Base-by-base conservation (phyloP, 768 basidiomycete genomes). In the Termitomyces sp. region DNA sequence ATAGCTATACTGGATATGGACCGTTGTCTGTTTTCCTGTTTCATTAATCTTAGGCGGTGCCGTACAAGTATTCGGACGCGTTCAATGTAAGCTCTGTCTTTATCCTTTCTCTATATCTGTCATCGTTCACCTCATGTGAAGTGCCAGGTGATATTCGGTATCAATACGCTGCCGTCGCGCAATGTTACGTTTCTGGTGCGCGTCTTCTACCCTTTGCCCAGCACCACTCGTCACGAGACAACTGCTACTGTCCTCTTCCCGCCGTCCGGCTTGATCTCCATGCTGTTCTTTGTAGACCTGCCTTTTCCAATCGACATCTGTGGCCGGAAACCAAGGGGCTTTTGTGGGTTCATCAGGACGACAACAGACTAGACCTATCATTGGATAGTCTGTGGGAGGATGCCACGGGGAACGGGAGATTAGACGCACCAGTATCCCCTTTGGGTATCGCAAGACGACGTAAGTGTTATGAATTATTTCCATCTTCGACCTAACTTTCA, bases 401-500 rank as follows among this genome's bases (percentile, higher is more conserved):
- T 53, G 36, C 44, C 53, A 40, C 16, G 45, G 54, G 46, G 9
- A 60, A 40, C 36, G 44, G 52, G 50, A 45, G 60, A 51, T 45
- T 44, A 55, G 53, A 46, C 36, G 59, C 42, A 55, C 5, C 7
- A 20, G 32, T 63, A 66, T 56, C 65, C 60, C 62, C 65, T 63
- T 63, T 58, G 7, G 62, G 52, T 35, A 54, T 36, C 18, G 11
- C 42, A 22, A 51, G 48, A 48, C 39, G 57, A 52, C 59, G 52
- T 61, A 51, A 57, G 61, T 42, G 55, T 39, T 56, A 58, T 59
- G 49, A 51, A 61, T 50, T 61, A 50, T 40, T 54, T 57, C 51
- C 59, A 55, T 51, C 53, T 51, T 48, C 36, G 45, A 58, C 49
- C 46, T 48, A 39, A 40, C 61, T 66, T 65, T 28, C 45, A 59